Percentiles rank a stretch among this genome's conserved stretches.
These are phyloP conservation scores for Piper betle DNA, from an alignment of 164 flowering plant species.

Conservation along the genomic window DNA sequence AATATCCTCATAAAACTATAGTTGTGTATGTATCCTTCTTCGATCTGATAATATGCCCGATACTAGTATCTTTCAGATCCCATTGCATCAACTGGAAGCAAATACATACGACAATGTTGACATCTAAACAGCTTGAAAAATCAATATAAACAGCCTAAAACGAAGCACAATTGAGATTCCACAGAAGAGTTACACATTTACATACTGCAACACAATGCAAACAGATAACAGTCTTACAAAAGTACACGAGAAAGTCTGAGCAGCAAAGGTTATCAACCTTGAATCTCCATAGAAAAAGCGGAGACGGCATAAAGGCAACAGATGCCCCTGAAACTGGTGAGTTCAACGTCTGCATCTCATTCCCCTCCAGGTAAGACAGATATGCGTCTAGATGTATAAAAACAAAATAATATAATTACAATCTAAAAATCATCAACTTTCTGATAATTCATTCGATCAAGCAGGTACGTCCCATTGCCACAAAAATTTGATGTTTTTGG, in stretches of 20 bases:
- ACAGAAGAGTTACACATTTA: background rate
- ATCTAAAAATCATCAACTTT: no score
- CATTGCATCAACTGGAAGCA: background rate
- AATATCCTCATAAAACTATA: background rate
- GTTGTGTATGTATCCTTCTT: background rate
- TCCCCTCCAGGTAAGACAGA: no score
- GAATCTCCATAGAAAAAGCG: slow-evolving; percentile 75
- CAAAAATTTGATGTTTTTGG: no score
- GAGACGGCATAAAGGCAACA: slow-evolving; percentile 58
- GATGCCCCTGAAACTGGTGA: slow-evolving; percentile 33
- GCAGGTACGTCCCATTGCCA: no score
- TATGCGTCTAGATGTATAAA: no score
- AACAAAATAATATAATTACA: no score
- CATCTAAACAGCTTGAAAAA: background rate
- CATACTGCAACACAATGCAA: background rate
- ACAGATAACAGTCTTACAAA: background rate
- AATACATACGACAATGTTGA: background rate
- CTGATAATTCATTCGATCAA: no score
- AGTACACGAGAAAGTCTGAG: background rate
- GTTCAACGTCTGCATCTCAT: slow-evolving; percentile 1
- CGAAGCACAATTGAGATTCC: background rate
- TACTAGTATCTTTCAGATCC: background rate
- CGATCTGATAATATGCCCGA: background rate
- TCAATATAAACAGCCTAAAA: background rate
- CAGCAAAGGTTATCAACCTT: slow-evolving; percentile 38